Evolutionary conservation across 106 monocot species (phyloP).

Genomic region (Hemerocallis citrina): DNA sequence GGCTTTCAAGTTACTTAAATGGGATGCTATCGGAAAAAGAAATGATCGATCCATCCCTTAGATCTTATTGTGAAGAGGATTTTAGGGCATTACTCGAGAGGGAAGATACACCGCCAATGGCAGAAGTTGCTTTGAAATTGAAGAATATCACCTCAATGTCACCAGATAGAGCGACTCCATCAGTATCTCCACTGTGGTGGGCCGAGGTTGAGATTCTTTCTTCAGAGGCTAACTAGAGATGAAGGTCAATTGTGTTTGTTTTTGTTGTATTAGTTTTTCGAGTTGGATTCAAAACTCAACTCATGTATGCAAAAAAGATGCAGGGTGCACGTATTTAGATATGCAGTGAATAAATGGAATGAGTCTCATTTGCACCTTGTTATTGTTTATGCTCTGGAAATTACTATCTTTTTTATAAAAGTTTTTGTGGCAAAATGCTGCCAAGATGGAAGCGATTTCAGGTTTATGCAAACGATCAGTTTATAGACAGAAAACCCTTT

Average conservation of each 20-base stretch:
- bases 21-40: slow-evolving; percentile 20
- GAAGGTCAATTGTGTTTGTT: background rate
- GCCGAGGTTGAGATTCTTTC: slow-evolving; percentile 52
- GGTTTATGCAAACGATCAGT: too few species aligned
- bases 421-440: too few species aligned
- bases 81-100: slow-evolving; percentile 10
- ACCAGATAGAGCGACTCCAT: slow-evolving; percentile 26
- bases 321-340: too few species aligned
- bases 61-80: slow-evolving; percentile 17
- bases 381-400: too few species aligned
- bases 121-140: slow-evolving; percentile 17
- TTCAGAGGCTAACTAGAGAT: slow-evolving; percentile 14
- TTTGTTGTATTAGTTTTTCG: background rate
- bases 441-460: too few species aligned
- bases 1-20: slow-evolving; percentile 23
- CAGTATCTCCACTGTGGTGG: slow-evolving; percentile 45
- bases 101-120: slow-evolving; percentile 14
- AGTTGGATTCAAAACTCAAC: background rate
- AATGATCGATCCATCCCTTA: slow-evolving; percentile 29
- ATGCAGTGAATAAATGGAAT: too few species aligned
- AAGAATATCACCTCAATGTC: slow-evolving; percentile 34
- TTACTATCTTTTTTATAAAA: too few species aligned
- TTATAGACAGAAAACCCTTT: too few species aligned
- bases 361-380: too few species aligned
- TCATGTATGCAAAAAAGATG: too few species aligned